phyloP scores from a whole-genome alignment of 169 alveolate genomes.

The Plasmodium vivax region DNA sequence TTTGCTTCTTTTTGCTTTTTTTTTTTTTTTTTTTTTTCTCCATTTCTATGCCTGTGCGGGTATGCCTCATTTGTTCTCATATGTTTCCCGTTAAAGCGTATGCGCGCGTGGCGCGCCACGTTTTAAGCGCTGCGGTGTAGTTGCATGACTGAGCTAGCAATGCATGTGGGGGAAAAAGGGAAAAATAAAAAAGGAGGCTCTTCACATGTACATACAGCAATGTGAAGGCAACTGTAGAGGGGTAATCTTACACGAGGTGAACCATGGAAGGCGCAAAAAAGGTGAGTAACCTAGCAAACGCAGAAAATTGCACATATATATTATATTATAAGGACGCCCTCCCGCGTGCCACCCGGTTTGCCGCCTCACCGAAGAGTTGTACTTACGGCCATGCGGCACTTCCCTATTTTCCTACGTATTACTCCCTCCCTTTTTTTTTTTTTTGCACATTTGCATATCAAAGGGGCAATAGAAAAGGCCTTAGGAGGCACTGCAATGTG shows the following conservation, averaged over 20 bases:
- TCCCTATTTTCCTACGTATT: neutral
- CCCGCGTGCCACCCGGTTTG: neutral
- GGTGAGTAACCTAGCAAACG: neutral
- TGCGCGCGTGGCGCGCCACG: neutral
- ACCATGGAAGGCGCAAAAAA: neutral
- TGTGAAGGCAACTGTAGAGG: neutral
- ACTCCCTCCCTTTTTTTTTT: neutral
- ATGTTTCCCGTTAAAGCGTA: neutral
- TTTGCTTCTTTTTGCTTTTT: neutral
- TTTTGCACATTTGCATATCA: neutral
- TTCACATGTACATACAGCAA: neutral
- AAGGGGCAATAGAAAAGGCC: neutral
- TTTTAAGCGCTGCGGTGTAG: neutral
- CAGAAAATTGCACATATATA: neutral
- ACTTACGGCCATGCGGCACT: neutral
- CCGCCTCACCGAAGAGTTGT: neutral
- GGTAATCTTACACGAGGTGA: neutral
- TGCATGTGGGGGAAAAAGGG: neutral
- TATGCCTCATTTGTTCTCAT: neutral
- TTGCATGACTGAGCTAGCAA: neutral
- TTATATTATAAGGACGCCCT: neutral
- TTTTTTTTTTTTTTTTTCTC: neutral
- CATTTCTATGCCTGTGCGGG: neutral
- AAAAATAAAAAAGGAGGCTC: neutral
- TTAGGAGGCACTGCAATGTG: neutral